Percentiles rank a stretch among this genome's conserved stretches.
Evolutionary conservation across 805 yeast genomes (phyloP).

Genomic region (Schizosaccharomyces osmophilus): DNA sequence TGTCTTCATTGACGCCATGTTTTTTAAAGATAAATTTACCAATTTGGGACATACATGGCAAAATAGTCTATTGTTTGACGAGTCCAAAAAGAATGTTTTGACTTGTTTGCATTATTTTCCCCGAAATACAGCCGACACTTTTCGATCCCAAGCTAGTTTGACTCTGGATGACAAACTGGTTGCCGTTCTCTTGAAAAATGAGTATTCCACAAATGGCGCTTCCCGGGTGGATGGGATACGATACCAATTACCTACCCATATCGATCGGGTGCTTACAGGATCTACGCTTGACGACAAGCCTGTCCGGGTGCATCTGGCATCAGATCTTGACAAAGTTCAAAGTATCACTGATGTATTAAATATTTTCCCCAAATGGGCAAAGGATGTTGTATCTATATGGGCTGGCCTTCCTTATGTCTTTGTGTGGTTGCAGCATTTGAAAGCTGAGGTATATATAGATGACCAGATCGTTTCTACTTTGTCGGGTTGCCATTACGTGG

Average conservation of each 20-base stretch:
- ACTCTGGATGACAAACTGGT: neutral
- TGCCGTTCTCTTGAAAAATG: neutral
- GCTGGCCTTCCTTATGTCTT: slow-evolving; percentile 3
- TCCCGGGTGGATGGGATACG: neutral
- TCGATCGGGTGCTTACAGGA: neutral
- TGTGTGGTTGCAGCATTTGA: neutral
- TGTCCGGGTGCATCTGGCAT: neutral
- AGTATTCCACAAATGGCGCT: neutral
- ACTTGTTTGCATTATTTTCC: slow-evolving; percentile 1
- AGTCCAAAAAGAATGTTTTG: neutral
- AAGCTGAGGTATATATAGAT: neutral
- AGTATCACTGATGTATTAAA: slow-evolving; percentile 2
- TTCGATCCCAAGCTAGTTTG: neutral
- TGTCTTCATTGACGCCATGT: neutral
- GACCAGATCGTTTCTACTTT: neutral
- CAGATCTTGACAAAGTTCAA: neutral
- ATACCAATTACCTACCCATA: neutral
- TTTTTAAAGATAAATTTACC: neutral
- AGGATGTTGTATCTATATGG: neutral
- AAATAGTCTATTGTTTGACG: neutral
- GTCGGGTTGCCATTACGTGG: neutral
- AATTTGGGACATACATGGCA: slow-evolving; percentile 2
- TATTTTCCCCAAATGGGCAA: slow-evolving; percentile 2
- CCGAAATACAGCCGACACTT: neutral
- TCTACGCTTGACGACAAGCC: neutral